Evolutionary conservation across 208 protist genomes (phyloP), one percentile per base, ranked within the genome.

Genomic region (Novymonas esmeraldas): DNA sequence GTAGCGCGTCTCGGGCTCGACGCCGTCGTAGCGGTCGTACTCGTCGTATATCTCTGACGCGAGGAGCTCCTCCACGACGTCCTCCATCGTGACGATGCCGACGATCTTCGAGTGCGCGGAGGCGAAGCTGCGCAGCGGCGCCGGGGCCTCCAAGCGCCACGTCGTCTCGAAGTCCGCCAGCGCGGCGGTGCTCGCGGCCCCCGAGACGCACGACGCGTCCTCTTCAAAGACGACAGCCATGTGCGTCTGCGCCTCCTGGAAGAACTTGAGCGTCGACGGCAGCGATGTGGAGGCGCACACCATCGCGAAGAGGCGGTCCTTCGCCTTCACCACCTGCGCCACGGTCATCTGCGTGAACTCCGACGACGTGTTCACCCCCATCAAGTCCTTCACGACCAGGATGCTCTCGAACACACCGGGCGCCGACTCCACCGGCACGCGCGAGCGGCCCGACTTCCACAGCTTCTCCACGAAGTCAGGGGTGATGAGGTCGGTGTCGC

Each of bases 21-120:
- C 75, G 34, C 63, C 48, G 31, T 78, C 81, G 64, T 94, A 89
- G 61, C 77, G 63, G 64, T 96, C 91, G 66, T 96, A 96, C 70
- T 96, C 91, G 75, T 96, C 91, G 71, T 94, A 94, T 57, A 96
- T 94, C 76, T 96, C 85, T 3, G 78, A 86, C 50, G 87, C 79
- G 20, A 96, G 78, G 22, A 96, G 76, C 65, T 87, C 81, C 72
- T 96, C 91, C 33, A 94, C 84, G 18, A 96, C 85, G 72, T 96
- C 91, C 72, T 96, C 88, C 60, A 96, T 78, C 3, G 91, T 96
- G 2, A 96, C 79, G 28, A 96, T 70, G 48, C 91, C 91, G 58
- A 96, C 70, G 41, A 89, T 64, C 33, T 76, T 50, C 5, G 58
- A 50, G 10, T 36, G 68, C 9, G 71, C 34, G 24, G 55, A 57